These are phyloP conservation scores for Coemansia sp. DNA, from an alignment of 192 early-diverging fungal genomes.

Conservation along the genomic window DNA sequence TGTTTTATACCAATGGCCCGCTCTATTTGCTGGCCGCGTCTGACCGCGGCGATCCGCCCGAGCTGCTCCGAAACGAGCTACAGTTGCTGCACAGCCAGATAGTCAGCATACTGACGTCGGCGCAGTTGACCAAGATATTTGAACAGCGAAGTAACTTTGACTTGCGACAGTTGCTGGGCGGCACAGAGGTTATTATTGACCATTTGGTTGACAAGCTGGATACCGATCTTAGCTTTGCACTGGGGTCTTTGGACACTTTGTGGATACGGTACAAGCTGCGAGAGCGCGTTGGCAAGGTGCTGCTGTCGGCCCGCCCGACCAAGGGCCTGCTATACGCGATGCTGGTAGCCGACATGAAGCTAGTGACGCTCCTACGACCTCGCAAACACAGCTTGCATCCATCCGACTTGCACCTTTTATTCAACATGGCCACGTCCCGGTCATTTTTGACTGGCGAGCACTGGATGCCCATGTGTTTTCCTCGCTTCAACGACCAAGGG, in stretches of 20 bases:
- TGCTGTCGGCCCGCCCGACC: constrained; percentile 52
- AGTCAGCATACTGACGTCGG: constrained; percentile 71
- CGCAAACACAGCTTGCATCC: constrained; percentile 78
- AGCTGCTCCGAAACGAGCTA: constrained; percentile 76
- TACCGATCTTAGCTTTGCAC: constrained; percentile 65
- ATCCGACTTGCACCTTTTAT: constrained; percentile 74
- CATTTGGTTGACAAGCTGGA: constrained; percentile 68
- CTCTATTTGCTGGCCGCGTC: constrained; percentile 83
- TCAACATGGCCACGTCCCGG: constrained; percentile 75
- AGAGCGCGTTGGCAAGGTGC: constrained; percentile 60
- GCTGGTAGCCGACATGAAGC: constrained; percentile 68
- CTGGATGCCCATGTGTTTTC: constrained; percentile 95
- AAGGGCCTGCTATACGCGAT: constrained; percentile 76
- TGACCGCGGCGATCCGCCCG: constrained; percentile 71
- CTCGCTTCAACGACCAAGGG: constrained; percentile 78
- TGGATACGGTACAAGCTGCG: constrained; percentile 63
- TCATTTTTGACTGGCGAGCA: constrained; percentile 77
- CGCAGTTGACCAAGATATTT: constrained; percentile 82
- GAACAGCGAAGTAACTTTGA: constrained; percentile 85
- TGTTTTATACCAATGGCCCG: constrained; percentile 76
- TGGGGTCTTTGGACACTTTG: constrained; percentile 74
- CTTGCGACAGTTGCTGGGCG: constrained; percentile 74
- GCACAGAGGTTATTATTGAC: constrained; percentile 77
- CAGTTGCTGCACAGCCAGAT: constrained; percentile 77
- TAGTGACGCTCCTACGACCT: constrained; percentile 71